Evolutionary conservation across 805 yeast species (phyloP), one percentile per base, ranked within the genome.

Genomic region (Cyberlindnera mrakii): DNA sequence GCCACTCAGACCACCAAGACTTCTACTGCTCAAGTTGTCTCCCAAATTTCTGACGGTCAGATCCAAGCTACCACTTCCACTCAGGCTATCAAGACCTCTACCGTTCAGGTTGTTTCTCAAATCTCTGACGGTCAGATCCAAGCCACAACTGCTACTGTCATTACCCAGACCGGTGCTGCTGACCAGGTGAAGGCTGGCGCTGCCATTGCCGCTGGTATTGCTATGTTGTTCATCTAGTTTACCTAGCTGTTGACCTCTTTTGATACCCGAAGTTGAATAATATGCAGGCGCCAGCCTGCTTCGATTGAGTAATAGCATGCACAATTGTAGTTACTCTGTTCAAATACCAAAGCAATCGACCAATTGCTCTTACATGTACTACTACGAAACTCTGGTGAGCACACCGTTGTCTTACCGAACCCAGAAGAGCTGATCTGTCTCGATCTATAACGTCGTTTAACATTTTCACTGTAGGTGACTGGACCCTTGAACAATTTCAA

Each of bases 111-210:
- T 43, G 66, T 78, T 40, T 66, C 78, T 49, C 78, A 72, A 59
- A 74, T 74, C 43, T 66, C 67, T 51, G 78, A 72, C 49, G 80
- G 80, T 52, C 80, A 76, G 40, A 25, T 45, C 39, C 49, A 46
- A 40, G 45, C 46, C 45, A 67, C 54, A 30, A 39, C 53, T 37
- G 48, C 51, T 9, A 29, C 49, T 32, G 72, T 71, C 47, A 71
- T 36, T 37, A 27, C 38, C 16, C 53, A 51, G 46, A 40, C 57
- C 13, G 54, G 42, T 43, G 54, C 45, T 43, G 57, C 47, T 43
- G 53, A 49, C 42, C 43, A 45, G 31, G 38, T 52, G 27, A 41
- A 41, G 37, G 53, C 47, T 23, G 53, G 46, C 29, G 59, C 51
- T 37, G 55, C 43, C 27, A 45, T 41, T 40, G 54, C 50, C 19